phyloP scores from a whole-genome alignment of 768 basidiomycete species.

The Lactarius indigo region DNA sequence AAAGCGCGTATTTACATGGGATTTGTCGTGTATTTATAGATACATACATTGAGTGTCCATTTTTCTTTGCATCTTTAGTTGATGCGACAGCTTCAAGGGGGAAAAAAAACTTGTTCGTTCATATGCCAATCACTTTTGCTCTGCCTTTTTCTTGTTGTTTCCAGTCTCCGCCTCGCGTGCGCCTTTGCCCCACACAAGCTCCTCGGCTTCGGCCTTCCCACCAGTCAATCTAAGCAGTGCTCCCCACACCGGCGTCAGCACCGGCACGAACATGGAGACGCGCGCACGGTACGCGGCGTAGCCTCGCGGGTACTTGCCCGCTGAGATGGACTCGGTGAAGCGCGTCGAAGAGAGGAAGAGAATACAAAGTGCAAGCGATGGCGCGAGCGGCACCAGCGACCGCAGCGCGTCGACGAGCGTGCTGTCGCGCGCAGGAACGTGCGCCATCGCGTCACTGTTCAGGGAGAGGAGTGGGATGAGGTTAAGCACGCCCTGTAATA shows the following conservation, averaged over 20 bases:
- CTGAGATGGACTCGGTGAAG: slow-evolving; percentile 79
- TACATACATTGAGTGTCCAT: neutral
- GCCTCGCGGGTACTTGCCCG: slow-evolving; percentile 62
- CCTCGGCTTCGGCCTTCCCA: slow-evolving; percentile 37
- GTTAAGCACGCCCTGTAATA: slow-evolving; percentile 58
- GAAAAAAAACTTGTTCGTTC: neutral
- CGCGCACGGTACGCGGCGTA: slow-evolving; percentile 73
- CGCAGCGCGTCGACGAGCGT: slow-evolving; percentile 28
- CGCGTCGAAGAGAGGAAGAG: slow-evolving; percentile 77
- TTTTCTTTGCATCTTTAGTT: neutral
- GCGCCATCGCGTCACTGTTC: slow-evolving; percentile 25
- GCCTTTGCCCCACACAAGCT: slow-evolving; percentile 40
- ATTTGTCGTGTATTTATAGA: slow-evolving; percentile 6
- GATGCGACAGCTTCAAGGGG: neutral
- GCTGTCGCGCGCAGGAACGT: slow-evolving; percentile 26
- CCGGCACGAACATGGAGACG: slow-evolving; percentile 75
- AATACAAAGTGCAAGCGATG: slow-evolving; percentile 57
- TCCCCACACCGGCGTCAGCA: slow-evolving; percentile 45
- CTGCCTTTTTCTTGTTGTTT: slow-evolving; percentile 29
- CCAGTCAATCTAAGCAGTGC: slow-evolving; percentile 38
- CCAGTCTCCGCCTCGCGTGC: slow-evolving; percentile 25
- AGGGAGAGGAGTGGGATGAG: slow-evolving; percentile 59
- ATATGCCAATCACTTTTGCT: neutral
- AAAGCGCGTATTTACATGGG: neutral
- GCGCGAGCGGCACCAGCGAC: slow-evolving; percentile 41